Conservation (phyloP, 2,329 filamentous ascomycete species). For the Penicillium frequentans region DNA sequence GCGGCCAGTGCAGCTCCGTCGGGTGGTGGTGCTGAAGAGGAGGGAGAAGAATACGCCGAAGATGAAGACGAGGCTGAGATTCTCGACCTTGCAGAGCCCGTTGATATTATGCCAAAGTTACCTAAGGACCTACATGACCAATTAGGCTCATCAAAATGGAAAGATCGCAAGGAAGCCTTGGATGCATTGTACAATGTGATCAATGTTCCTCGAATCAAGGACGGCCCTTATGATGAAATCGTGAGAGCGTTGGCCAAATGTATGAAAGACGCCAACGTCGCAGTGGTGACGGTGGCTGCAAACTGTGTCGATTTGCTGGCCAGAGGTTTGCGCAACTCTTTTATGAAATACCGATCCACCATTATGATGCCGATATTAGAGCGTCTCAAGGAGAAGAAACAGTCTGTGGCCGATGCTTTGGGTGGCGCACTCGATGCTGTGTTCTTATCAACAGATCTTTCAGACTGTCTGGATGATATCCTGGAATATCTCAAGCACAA, state of each 20-base stretch:
- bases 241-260: slow-evolving; percentile 82
- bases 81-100: slow-evolving; percentile 79
- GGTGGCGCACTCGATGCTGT: slow-evolving; percentile 77
- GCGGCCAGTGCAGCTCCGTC: slow-evolving; percentile 62
- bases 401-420: slow-evolving; percentile 81
- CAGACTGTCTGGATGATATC: slow-evolving; percentile 90
- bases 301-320: slow-evolving; percentile 89
- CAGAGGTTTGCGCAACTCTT: slow-evolving; percentile 76
- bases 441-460: slow-evolving; percentile 66
- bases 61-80: slow-evolving; percentile 71
- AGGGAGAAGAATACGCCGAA: slow-evolving; percentile 61
- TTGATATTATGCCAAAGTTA: slow-evolving; percentile 80
- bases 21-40: slow-evolving; percentile 46
- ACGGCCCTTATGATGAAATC: slow-evolving; percentile 83
- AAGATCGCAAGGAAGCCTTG: slow-evolving; percentile 91
- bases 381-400: slow-evolving; percentile 96
- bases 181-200: slow-evolving; percentile 75
- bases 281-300: slow-evolving; percentile 88
- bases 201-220: slow-evolving; percentile 88
- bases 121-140: slow-evolving; percentile 80
- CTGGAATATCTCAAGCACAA: slow-evolving; percentile 84
- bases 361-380: slow-evolving; percentile 92
- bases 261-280: slow-evolving; percentile 99
- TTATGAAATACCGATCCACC: slow-evolving; percentile 74
- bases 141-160: slow-evolving; percentile 92